Conservation (phyloP, 2,329 filamentous ascomycete genomes). For the Diplocarpon rosae region DNA sequence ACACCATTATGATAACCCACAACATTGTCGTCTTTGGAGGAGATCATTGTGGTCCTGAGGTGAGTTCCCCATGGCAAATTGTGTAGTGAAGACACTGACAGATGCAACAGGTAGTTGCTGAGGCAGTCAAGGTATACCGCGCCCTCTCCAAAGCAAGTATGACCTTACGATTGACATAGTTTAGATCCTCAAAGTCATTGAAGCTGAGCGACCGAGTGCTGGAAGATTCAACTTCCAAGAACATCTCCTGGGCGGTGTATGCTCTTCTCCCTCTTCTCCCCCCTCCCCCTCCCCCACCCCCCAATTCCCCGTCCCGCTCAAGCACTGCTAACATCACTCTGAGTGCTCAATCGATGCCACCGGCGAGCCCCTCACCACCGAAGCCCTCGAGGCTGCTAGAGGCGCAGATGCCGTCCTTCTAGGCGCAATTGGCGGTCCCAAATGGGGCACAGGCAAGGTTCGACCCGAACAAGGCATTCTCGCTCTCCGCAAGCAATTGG, state of each 20-base stretch:
- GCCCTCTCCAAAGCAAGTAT: not conserved
- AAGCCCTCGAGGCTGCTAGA: slow-evolving; percentile 73
- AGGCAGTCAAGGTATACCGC: slow-evolving; percentile 66
- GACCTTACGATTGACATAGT: slow-evolving; percentile 1
- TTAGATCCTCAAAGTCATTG: slow-evolving; percentile 69
- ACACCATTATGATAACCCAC: slow-evolving; percentile 48
- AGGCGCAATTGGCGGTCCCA: slow-evolving; percentile 86
- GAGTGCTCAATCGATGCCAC: slow-evolving; percentile 82
- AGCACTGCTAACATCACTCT: slow-evolving; percentile 9
- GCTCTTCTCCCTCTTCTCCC: slow-evolving; percentile 30
- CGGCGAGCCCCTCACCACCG: slow-evolving; percentile 69
- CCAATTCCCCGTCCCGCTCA: not conserved
- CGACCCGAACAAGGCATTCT: slow-evolving; percentile 91
- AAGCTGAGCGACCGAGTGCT: slow-evolving; percentile 57
- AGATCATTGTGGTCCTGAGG: slow-evolving; percentile 81
- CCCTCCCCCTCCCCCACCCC: too few relatives aligned
- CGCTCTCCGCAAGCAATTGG: slow-evolving; percentile 82
- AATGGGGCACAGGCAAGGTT: slow-evolving; percentile 86
- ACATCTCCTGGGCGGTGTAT: slow-evolving; percentile 82
- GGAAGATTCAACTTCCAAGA: slow-evolving; percentile 81
- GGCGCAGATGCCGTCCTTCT: slow-evolving; percentile 81
- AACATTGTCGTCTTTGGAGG: slow-evolving; percentile 75
- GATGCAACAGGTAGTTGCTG: slow-evolving; percentile 57
- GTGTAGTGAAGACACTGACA: slow-evolving; percentile 7
- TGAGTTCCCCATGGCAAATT: slow-evolving; percentile 31